Conservation (phyloP, 164 flowering plant genomes). For the Protea cynaroides region DNA sequence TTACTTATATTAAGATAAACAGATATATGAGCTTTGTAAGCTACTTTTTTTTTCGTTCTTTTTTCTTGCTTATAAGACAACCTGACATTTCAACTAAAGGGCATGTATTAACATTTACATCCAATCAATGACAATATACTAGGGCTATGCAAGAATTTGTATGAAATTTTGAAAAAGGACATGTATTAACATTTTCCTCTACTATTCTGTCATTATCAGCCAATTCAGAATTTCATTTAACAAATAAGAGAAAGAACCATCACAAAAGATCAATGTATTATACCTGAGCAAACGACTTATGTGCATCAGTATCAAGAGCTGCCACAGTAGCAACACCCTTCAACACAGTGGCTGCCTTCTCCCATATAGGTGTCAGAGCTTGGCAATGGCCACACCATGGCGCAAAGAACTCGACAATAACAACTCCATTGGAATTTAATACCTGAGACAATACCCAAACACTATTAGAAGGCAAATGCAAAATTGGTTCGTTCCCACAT, state of each 20-base stretch:
- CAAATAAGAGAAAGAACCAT: too few species aligned
- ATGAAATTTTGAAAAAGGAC: background rate
- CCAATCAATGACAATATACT: too few species aligned
- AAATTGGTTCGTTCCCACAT: background rate
- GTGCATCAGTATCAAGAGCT: conserved; percentile 94
- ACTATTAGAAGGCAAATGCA: background rate
- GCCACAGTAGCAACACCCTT: conserved; percentile 95
- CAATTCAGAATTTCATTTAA: background rate
- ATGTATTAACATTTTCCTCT: background rate
- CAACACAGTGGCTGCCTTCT: conserved; percentile 82
- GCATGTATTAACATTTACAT: too few species aligned
- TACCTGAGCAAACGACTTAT: conserved; percentile 91
- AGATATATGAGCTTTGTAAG: too few species aligned
- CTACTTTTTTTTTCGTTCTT: too few species aligned
- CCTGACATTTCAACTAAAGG: too few species aligned
- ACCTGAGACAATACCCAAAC: conserved; percentile 44
- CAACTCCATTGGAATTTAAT: conserved; percentile 70
- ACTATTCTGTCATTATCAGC: background rate
- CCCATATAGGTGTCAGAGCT: conserved; percentile 89
- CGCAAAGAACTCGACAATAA: conserved; percentile 90
- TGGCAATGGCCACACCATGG: conserved; percentile 99
- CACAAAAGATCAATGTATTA: background rate
- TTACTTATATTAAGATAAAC: too few species aligned
- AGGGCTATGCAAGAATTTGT: too few species aligned
- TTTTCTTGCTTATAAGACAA: too few species aligned